phyloP scores from a whole-genome alignment of 495 filamentous ascomycete genomes.

The Talaromyces trachyspermus region DNA sequence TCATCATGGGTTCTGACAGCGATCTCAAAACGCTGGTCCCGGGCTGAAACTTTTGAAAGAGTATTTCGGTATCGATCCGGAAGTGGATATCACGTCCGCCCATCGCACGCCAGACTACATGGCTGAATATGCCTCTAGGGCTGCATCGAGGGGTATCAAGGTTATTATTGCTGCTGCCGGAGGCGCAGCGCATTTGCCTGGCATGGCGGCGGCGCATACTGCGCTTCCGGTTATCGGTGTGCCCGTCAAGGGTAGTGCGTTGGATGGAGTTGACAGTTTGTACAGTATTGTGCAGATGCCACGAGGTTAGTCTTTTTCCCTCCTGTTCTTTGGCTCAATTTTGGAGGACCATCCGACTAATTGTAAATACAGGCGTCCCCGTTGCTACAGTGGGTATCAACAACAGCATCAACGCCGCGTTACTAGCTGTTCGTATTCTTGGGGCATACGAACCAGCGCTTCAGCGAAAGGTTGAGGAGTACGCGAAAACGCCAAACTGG shows the following conservation, averaged over 20 bases:
- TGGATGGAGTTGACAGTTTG: conserved; percentile 86
- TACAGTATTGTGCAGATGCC: conserved; percentile 95
- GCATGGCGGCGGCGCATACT: conserved; percentile 83
- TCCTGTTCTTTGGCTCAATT: too few species aligned
- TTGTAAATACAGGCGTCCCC: conserved; percentile 54
- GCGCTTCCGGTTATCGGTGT: conserved; percentile 90
- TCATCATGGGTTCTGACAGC: conserved; percentile 94
- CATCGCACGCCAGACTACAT: conserved; percentile 86
- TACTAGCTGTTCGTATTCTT: conserved; percentile 80
- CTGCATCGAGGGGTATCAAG: conserved; percentile 63
- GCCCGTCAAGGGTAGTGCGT: conserved; percentile 75
- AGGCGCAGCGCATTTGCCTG: conserved; percentile 85
- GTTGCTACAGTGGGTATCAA: conserved; percentile 89
- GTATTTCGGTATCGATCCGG: conserved; percentile 64
- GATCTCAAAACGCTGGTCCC: conserved; percentile 75
- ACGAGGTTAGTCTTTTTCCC: conserved; percentile 32
- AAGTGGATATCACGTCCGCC: conserved; percentile 82
- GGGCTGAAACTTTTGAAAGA: conserved; percentile 69
- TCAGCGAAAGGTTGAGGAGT: conserved; percentile 56
- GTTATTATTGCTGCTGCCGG: conserved; percentile 94
- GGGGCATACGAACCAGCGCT: conserved; percentile 55
- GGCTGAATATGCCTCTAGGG: conserved; percentile 63
- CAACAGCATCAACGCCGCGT: conserved; percentile 86
- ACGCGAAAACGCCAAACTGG: conserved; percentile 61
- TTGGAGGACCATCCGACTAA: too few species aligned